Evolutionary conservation across 768 basidiomycete species (phyloP), one percentile per base, ranked within the genome.

Genomic region (Rhizopogon rudus): DNA sequence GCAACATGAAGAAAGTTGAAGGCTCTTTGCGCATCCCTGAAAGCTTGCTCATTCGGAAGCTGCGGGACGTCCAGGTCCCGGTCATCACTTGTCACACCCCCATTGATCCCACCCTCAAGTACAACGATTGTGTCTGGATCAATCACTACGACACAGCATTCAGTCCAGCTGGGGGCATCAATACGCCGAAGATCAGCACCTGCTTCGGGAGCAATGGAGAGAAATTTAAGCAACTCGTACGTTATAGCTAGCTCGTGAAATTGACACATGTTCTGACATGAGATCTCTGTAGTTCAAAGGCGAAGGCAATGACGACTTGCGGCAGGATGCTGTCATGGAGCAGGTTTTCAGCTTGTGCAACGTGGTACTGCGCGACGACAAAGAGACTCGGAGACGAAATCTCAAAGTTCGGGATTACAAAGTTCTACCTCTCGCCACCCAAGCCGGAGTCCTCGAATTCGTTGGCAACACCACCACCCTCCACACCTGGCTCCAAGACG

Each of bases 271-370:
- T 35, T 17, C n/a, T 41, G 8, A 40, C 5, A 5, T 25, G 12
- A 10, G 12, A 17, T 29, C 2, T n/a, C 45, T 61, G 43, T 58
- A 96, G 93, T 95, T 93, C 73, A 98, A 99, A 68, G 93, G 93
- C 3, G 84, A 89, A 72, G 88, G 88, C 8, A 77, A 83, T 9
- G 97, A 99, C 61, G 97, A 99, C 63, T 68, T 97, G 44, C 86
- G 97, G 40, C 97, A 99, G 70, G 97, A 99, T 65, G 95, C 95
- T 1, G 93, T 98, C 51, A 98, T 99, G 95, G 93, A 98, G 64
- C 97, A 99, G 70, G 93, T 97, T 2, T 99, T 99, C 64, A 83
- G 83, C 17, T 77, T 98, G 17, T 88, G 94, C 54, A 98, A 98
- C 59, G 71, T 79, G 8, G 79, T 98, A 2, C 78, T 99, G 14